Percentiles rank a stretch among this genome's conserved stretches.
Conservation (phyloP, 1,139 yeast genomes). For the Kluyveromyces sp. region DNA sequence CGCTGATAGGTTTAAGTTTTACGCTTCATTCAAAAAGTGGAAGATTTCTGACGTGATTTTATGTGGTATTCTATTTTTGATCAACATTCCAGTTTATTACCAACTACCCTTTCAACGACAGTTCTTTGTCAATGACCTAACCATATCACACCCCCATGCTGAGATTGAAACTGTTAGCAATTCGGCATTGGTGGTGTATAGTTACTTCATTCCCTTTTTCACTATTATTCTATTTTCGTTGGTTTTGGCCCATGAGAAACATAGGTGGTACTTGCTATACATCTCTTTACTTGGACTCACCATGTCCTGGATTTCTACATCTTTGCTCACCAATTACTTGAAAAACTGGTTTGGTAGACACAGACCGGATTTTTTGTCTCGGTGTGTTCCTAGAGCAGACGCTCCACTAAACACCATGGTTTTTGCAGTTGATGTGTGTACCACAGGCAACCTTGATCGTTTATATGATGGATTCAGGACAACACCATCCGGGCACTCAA, state of each 20-base stretch:
- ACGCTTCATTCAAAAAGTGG: slow-evolving; percentile 42
- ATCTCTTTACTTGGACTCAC: slow-evolving; percentile 46
- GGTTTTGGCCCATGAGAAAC: slow-evolving; percentile 34
- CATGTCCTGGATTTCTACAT: slow-evolving; percentile 45
- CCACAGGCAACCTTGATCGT: slow-evolving; percentile 38
- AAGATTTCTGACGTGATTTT: slow-evolving; percentile 49
- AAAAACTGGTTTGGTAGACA: slow-evolving; percentile 71
- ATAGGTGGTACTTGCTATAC: slow-evolving; percentile 39
- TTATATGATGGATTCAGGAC: slow-evolving; percentile 67
- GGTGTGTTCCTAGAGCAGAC: slow-evolving; percentile 52
- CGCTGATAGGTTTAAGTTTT: slow-evolving; percentile 31
- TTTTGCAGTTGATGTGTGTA: slow-evolving; percentile 54
- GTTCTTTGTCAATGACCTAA: slow-evolving; percentile 48
- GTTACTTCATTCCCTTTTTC: slow-evolving; percentile 37
- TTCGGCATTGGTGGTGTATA: slow-evolving; percentile 32
- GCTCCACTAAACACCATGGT: slow-evolving; percentile 43
- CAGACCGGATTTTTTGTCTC: slow-evolving; percentile 68
- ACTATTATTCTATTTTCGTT: slow-evolving; percentile 33
- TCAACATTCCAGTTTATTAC: slow-evolving; percentile 39
- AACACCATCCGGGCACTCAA: slow-evolving; percentile 74
- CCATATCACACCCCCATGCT: slow-evolving; percentile 69
- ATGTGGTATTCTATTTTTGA: slow-evolving; percentile 35
- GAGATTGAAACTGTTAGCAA: slow-evolving; percentile 52
- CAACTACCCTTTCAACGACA: slow-evolving; percentile 65
- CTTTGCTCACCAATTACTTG: slow-evolving; percentile 54